These are phyloP conservation scores for Pseudogymnoascus sp. DNA, from an alignment of 2,329 filamentous ascomycete species.

Conservation along the genomic window DNA sequence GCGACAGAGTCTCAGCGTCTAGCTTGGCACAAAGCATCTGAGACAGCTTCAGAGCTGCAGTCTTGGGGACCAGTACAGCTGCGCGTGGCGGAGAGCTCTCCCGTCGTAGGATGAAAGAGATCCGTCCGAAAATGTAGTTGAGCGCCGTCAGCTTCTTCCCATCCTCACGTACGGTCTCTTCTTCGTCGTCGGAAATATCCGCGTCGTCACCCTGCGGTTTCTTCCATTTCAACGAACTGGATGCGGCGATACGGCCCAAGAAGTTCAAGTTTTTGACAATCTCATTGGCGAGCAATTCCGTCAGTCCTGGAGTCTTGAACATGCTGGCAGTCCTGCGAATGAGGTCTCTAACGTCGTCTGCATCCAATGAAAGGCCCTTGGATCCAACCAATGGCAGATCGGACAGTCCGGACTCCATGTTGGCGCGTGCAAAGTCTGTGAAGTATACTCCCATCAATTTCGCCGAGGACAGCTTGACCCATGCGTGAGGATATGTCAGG, in stretches of 20 bases:
- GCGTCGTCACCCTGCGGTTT: constrained; percentile 37
- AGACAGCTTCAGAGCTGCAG: constrained; percentile 66
- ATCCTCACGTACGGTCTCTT: constrained; percentile 37
- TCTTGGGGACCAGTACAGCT: constrained; percentile 63
- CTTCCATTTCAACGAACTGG: constrained; percentile 46
- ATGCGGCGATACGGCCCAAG: constrained; percentile 59
- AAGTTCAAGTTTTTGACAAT: constrained; percentile 77
- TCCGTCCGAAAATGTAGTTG: constrained; percentile 69
- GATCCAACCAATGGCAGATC: constrained; percentile 60
- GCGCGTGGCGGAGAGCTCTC: constrained; percentile 59
- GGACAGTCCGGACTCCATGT: constrained; percentile 44
- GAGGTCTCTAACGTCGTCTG: constrained; percentile 55
- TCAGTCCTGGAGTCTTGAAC: constrained; percentile 56
- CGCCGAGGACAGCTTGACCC: constrained; percentile 70
- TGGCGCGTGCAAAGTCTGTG: constrained; percentile 65
- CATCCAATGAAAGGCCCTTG: constrained; percentile 60
- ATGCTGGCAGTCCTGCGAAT: constrained; percentile 44
- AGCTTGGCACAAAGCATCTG: constrained; percentile 61
- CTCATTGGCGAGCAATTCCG: constrained; percentile 70
- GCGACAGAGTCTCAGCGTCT: constrained; percentile 47
- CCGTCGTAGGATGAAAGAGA: constrained; percentile 71
- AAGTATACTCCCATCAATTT: constrained; percentile 72
- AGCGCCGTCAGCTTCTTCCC: constrained; percentile 48
- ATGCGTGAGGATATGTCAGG: constrained; percentile 63
- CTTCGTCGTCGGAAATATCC: constrained; percentile 34